Base-by-base conservation (phyloP, 176 grass and related monocot genomes). In the Elymus sibiricus region DNA sequence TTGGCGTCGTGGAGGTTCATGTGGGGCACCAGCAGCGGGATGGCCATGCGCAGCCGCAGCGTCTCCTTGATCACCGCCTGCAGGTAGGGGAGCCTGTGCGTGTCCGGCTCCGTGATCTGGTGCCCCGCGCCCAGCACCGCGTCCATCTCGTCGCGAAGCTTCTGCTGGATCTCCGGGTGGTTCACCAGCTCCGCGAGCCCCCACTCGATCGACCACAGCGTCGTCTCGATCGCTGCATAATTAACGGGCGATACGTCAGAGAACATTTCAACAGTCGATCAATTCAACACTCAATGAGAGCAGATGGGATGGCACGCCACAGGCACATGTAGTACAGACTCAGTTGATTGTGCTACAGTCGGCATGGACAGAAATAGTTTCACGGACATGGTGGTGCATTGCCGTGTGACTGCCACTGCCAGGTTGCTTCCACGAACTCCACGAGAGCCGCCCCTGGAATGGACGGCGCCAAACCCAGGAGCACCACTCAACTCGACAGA, bases 201-300 rank as follows among this genome's bases (percentile, higher is more conserved):
- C 97, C 97, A 99, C 77, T 99, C 97, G 78, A 99, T 94, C 58
- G 97, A 99, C 97, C 97, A 99, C 70, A 99, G 85, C 59, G 97
- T 99, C n/a, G 97, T 99, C 92, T 99, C 97, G 28, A 99, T 99
- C 7, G 97, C 97, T 99, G 90, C 84, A 84, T 53, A 0, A 6
- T 38, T 9, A 37, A 24, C 70, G 5, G 43, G 71, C n/a, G n/a
- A n/a, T n/a, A n/a, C n/a, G n/a, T n/a, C n/a, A n/a, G n/a, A n/a
- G n/a, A 19, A 67, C 35, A 26, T 15, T 72, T 25, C n/a, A 8
- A 49, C 44, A 1, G 1, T 49, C 44, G 24, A 49, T 74, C 7
- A 59, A 8, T 14, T 40, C 21, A 39, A 6, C 21, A 22, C 42
- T 43, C 42, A 12, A 43, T 43, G 42, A 43, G 42, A 42, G 39